phyloP scores from a whole-genome alignment of 257 asterid genomes.

The Nicotiana undulata region DNA sequence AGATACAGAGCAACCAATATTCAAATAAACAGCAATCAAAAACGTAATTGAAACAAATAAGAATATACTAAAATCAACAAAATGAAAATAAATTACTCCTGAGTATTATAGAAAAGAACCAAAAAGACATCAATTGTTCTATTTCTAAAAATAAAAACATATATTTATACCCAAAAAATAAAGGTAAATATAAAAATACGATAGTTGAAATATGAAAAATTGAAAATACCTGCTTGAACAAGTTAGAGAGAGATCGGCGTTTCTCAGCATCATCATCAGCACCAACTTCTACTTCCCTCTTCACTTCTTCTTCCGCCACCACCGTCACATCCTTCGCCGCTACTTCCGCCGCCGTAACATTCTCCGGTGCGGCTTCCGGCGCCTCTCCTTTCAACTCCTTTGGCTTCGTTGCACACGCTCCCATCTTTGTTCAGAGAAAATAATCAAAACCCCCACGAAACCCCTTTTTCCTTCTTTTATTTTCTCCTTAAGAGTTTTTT shows the following conservation, averaged over 20 bases:
- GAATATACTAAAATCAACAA: not conserved
- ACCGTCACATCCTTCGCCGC: conserved; percentile 2
- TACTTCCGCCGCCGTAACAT: not conserved
- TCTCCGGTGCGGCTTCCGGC: conserved; percentile 16
- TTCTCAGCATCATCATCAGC: conserved; percentile 21
- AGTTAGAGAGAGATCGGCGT: conserved; percentile 39
- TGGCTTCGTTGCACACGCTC: conserved; percentile 46
- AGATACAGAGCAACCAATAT: not conserved
- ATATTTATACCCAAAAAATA: not conserved
- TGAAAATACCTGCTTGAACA: conserved; percentile 35
- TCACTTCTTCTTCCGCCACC: conserved; percentile 9
- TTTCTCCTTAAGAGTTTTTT: not conserved
- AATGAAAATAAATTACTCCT: not conserved
- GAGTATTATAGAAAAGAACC: not conserved
- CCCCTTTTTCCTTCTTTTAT: not conserved
- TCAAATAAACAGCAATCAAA: not conserved
- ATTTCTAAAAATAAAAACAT: not conserved
- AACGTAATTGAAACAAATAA: not conserved
- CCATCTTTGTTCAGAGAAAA: conserved; percentile 21
- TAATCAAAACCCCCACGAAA: not conserved
- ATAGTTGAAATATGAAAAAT: too few relatives aligned
- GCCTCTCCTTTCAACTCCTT: conserved; percentile 31
- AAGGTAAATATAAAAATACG: not conserved
- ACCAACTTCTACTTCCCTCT: not conserved
- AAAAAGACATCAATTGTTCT: too few relatives aligned